Evolutionary conservation across 768 basidiomycete genomes (phyloP), one percentile per base, ranked within the genome.

Genomic region (Podaxis sp.): DNA sequence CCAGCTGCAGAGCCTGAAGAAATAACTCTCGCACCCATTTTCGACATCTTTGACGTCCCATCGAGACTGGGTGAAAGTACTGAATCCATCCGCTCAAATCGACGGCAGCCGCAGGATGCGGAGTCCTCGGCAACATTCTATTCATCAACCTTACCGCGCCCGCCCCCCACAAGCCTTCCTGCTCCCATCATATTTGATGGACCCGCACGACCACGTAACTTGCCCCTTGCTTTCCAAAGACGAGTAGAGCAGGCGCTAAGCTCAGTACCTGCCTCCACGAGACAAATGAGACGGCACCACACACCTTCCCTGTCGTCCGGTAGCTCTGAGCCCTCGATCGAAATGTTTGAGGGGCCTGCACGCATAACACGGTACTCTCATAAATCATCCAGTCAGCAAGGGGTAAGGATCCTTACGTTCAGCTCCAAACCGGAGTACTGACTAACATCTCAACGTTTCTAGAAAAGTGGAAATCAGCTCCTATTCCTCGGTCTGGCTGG

Each of bases 21-120:
- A 57, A 68, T 72, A 24, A 68, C 66, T 15, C 60, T 72, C 19
- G 71, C 71, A 11, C 74, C 73, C 48, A 80, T 82, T 53, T 77
- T 80, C 64, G 83, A 84, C 68, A 82, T 85, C 63, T 83, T 83
- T 67, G 83, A 85, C 63, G 82, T 76, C 24, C 80, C 82, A 0
- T 70, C 71, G 38, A 71, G 71, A 33, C 76, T 81, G 22, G 73
- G 76, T 19, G 78, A 77, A 64, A 76, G 73, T 33, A 72, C 66
- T 36, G 67, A 63, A 63, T 68, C 58, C 62, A 73, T 67, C 53
- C 73, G 57, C 49, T 68, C 59, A 42, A 67, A 52, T 30, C 52
- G 49, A 12, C 26, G 57, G 52, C 63, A 6, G 51, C 42, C 65
- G 33, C 46, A 19, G 19, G 42, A 57, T 17, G 30, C 62, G 51